Percentiles rank a stretch among this genome's conserved stretches.
Conservation (phyloP, 2,329 filamentous ascomycete species). For the Cyphellophora europaea region DNA sequence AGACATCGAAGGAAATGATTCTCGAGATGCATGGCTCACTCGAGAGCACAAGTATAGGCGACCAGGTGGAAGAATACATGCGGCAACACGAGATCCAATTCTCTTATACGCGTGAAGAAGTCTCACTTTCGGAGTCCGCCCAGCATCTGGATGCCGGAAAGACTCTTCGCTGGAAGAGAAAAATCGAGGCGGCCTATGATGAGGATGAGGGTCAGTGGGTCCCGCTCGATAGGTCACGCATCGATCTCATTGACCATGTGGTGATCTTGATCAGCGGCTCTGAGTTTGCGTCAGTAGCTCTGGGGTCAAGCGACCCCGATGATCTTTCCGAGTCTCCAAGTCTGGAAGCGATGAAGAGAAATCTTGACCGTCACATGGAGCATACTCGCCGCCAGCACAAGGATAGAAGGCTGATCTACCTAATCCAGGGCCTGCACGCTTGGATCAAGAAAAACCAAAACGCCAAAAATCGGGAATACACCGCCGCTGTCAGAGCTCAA, state of each 20-base stretch:
- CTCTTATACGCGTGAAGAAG: constrained; percentile 21
- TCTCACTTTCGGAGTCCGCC: constrained; percentile 28
- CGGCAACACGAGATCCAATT: constrained; percentile 31
- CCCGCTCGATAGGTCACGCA: constrained; percentile 38
- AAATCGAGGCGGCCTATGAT: constrained; percentile 55
- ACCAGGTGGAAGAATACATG: constrained; percentile 34
- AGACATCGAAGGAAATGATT: constrained; percentile 68
- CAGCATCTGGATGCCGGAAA: constrained; percentile 18
- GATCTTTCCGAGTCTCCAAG: constrained; percentile 22
- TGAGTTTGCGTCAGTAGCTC: constrained; percentile 45
- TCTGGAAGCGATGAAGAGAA: constrained; percentile 30
- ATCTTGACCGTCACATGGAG: constrained; percentile 51
- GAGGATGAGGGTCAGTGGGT: constrained; percentile 55
- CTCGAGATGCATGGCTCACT: constrained; percentile 56
- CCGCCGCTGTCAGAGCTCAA: constrained; percentile 51
- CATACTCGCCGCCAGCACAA: constrained; percentile 47
- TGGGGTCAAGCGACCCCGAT: neutral
- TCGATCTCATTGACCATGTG: constrained; percentile 50
- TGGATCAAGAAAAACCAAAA: constrained; percentile 64
- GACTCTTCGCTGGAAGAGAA: constrained; percentile 60
- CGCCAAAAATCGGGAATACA: constrained; percentile 58
- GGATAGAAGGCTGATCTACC: constrained; percentile 51
- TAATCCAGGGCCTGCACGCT: constrained; percentile 58
- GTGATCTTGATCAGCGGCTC: constrained; percentile 53
- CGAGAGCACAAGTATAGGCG: constrained; percentile 33